phyloP scores from a whole-genome alignment of 306 rosid species.

The Quercus alba region DNA sequence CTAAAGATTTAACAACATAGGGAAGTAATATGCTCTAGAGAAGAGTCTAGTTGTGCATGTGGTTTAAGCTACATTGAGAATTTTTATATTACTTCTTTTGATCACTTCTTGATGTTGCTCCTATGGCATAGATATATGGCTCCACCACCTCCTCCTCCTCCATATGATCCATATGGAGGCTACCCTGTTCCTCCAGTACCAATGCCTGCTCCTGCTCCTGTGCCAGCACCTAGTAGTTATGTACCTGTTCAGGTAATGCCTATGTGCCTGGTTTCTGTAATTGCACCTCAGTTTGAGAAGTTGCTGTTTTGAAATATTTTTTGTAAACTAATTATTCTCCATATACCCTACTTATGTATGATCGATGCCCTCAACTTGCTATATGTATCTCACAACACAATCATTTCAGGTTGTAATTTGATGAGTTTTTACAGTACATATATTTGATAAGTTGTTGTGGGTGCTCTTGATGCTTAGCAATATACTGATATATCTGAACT shows the following conservation, averaged over 20 bases:
- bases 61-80: neutral
- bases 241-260: conserved; percentile 80
- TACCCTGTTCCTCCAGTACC: conserved; percentile 91
- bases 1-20: too few relatives aligned
- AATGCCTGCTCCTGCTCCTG: conserved; percentile 73
- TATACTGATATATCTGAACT: neutral
- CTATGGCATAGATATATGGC: conserved; percentile 75
- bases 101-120: conserved; percentile 21
- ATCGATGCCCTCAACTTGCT: neutral
- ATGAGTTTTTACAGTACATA: neutral
- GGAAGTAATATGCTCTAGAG: neutral
- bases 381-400: neutral
- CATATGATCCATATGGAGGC: conserved; percentile 87
- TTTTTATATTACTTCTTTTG: neutral
- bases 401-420: neutral
- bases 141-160: conserved; percentile 97
- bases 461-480: neutral
- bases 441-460: neutral
- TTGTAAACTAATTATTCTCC: neutral
- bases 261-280: neutral
- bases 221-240: conserved; percentile 86
- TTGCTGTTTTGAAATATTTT: neutral
- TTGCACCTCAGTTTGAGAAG: neutral
- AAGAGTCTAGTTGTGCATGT: conserved; percentile 1
- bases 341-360: neutral